Conservation (phyloP, 352 stramenopile genomes). For the Elongisporangium prolatum region DNA sequence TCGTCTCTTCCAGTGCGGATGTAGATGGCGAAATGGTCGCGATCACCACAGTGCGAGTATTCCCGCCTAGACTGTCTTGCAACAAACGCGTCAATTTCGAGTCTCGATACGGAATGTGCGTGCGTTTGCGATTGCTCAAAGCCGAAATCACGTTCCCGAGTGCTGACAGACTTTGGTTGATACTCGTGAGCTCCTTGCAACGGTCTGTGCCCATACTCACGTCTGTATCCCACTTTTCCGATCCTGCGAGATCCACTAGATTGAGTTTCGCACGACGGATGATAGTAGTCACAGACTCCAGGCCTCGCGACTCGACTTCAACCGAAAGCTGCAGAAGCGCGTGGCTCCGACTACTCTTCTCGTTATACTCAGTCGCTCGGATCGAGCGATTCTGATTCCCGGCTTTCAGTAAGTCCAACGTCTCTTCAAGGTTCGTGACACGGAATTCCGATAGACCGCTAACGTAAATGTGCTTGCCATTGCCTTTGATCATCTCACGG, state of each 20-base stretch:
- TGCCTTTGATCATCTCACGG: conserved; percentile 71
- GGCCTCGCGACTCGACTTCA: conserved; percentile 70
- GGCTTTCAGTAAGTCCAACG: conserved; percentile 62
- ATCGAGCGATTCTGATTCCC: conserved; percentile 87
- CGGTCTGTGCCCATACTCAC: conserved; percentile 62
- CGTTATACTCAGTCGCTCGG: conserved; percentile 84
- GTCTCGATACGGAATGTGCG: conserved; percentile 95
- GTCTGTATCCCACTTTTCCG: conserved; percentile 88
- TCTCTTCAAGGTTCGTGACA: conserved; percentile 74
- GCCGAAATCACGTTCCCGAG: conserved; percentile 89
- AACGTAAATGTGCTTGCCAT: conserved; percentile 84
- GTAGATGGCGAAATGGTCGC: conserved; percentile 84
- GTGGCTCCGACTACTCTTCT: conserved; percentile 84
- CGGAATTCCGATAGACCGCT: conserved; percentile 89
- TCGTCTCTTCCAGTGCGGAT: conserved; percentile 79
- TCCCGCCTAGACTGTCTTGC: conserved; percentile 79
- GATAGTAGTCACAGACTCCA: conserved; percentile 63
- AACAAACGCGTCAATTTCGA: conserved; percentile 95
- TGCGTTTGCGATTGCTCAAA: conserved; percentile 58
- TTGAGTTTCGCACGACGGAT: conserved; percentile 85
- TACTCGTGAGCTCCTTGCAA: conserved; percentile 87
- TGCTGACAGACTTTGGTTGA: conserved; percentile 90
- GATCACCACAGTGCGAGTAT: conserved; percentile 88
- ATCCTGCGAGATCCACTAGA: conserved; percentile 89
- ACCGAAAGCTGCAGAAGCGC: conserved; percentile 79